phyloP scores from a whole-genome alignment of 805 yeast genomes.

The Teunomyces lycoperdinae region DNA sequence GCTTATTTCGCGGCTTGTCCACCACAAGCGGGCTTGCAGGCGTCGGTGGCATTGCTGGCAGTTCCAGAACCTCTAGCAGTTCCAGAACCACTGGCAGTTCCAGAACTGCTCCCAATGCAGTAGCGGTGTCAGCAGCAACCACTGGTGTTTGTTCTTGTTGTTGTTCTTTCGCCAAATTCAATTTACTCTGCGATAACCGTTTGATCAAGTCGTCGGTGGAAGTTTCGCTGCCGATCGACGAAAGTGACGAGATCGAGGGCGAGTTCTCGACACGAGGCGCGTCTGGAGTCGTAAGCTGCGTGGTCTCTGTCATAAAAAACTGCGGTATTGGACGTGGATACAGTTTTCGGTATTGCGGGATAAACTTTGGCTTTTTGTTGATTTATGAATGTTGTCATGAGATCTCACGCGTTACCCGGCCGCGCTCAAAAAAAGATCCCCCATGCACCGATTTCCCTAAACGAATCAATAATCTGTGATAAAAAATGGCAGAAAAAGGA shows the following conservation, averaged over 20 bases:
- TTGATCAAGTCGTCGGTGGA: conserved; percentile 24
- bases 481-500: neutral
- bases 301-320: neutral
- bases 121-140: neutral
- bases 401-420: too few species aligned
- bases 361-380: too few species aligned
- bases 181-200: conserved; percentile 10
- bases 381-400: too few species aligned
- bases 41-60: neutral
- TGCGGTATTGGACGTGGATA: neutral
- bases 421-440: too few species aligned
- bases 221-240: conserved; percentile 19
- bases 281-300: neutral
- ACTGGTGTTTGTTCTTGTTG: neutral
- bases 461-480: neutral
- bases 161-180: neutral
- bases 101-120: neutral
- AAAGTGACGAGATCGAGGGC: conserved; percentile 22
- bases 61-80: neutral
- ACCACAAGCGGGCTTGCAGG: neutral
- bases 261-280: conserved; percentile 2
- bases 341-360: too few species aligned
- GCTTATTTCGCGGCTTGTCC: conserved; percentile 15
- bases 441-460: too few species aligned
- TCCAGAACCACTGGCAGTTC: neutral